phyloP scores from a whole-genome alignment of 768 basidiomycete genomes.

The Tylopilus subfusipes region DNA sequence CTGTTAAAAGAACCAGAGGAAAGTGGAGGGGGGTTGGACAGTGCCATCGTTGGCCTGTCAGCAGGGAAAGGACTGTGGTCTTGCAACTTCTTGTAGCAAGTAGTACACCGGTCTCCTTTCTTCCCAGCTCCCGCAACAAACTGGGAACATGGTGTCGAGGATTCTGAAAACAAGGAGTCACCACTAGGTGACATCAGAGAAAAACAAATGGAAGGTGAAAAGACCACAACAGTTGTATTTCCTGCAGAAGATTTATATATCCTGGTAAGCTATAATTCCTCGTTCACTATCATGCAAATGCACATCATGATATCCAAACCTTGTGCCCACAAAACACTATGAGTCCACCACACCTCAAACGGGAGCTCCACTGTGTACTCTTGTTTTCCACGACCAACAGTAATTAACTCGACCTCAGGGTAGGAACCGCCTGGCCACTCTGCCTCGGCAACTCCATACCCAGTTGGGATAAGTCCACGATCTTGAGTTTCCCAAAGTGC shows the following conservation, averaged over 20 bases:
- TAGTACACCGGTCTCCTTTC: too few relatives aligned
- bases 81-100: too few relatives aligned
- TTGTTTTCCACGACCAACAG: not conserved
- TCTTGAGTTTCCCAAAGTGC: not conserved
- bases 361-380: not conserved
- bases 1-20: too few relatives aligned
- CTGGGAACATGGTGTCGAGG: too few relatives aligned
- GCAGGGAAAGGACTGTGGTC: too few relatives aligned
- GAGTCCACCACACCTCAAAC: conserved; percentile 4
- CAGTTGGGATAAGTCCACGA: not conserved
- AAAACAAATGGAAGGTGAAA: too few relatives aligned
- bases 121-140: too few relatives aligned
- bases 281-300: conserved; percentile 1
- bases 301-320: conserved; percentile 6
- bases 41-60: too few relatives aligned
- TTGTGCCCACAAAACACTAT: not conserved
- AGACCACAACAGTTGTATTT: too few relatives aligned
- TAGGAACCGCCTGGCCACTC: not conserved
- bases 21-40: too few relatives aligned
- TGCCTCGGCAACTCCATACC: conserved; percentile 4
- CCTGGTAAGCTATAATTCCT: not conserved
- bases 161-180: too few relatives aligned
- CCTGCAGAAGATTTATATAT: not conserved
- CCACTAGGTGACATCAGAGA: too few relatives aligned
- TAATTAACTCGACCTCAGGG: conserved; percentile 2